A percentile compares a stretch with the other conserved stretches of the same genome.
These are phyloP conservation scores for Tylopilus intermedius DNA, from an alignment of 768 basidiomycete genomes.

Conservation along the genomic window DNA sequence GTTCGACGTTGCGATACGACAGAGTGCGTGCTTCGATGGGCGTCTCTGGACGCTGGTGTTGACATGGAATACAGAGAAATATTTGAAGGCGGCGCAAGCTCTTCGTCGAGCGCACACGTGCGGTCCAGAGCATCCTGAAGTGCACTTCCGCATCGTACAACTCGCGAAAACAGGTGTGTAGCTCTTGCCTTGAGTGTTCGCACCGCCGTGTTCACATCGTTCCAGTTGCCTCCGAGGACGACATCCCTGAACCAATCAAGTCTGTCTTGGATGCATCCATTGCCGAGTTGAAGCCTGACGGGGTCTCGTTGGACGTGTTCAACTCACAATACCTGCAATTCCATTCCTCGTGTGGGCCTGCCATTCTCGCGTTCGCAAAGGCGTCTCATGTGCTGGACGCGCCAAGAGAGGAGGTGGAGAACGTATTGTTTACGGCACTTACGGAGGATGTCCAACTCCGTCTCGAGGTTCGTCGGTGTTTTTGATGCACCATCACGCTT, in stretches of 20 bases:
- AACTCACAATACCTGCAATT: conserved; percentile 74
- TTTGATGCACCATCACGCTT: not conserved
- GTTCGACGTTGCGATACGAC: conserved; percentile 79
- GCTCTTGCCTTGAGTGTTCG: too few relatives aligned
- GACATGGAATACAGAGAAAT: conserved; percentile 53
- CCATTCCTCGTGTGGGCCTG: conserved; percentile 45
- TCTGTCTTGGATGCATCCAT: conserved; percentile 46
- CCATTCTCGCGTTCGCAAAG: conserved; percentile 61
- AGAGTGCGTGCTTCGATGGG: conserved; percentile 49
- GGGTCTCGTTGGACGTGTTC: conserved; percentile 56
- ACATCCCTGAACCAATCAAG: conserved; percentile 45
- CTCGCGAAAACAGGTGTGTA: conserved; percentile 51
- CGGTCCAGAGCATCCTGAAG: conserved; percentile 52
- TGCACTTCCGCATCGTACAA: conserved; percentile 69
- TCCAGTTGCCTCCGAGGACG: conserved; percentile 42
- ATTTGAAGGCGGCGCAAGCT: conserved; percentile 70
- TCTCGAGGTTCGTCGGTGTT: conserved; percentile 39
- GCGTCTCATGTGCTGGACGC: conserved; percentile 45
- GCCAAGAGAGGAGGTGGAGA: conserved; percentile 57
- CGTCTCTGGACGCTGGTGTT: not conserved
- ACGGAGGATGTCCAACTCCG: conserved; percentile 39
- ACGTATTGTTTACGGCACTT: conserved; percentile 47
- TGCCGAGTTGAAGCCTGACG: conserved; percentile 49
- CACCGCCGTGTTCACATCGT: not conserved
- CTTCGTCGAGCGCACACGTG: conserved; percentile 54